Evolutionary conservation across 177 flowering plant species (phyloP).

Genomic region (Vitis hybrid): DNA sequence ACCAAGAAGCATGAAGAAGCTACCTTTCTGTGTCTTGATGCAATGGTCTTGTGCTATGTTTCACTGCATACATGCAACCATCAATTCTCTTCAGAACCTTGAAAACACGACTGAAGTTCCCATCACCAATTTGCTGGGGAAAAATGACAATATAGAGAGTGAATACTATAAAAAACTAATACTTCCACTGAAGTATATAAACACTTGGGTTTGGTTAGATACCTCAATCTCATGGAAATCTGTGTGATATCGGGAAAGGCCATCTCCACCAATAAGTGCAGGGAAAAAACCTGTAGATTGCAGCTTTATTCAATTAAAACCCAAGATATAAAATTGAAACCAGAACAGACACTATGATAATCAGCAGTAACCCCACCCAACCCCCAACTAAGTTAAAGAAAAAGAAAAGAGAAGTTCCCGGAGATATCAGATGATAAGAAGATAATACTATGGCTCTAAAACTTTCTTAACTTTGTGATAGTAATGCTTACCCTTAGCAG

Average conservation of each 20-base stretch:
- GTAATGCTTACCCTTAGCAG: not conserved
- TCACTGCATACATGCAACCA: slow-evolving; percentile 98
- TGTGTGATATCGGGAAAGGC: slow-evolving; percentile 79
- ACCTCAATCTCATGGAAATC: slow-evolving; percentile 97
- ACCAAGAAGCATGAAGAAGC: not conserved
- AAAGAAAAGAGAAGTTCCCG: not conserved
- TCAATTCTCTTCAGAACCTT: slow-evolving; percentile 91
- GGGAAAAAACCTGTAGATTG: slow-evolving; percentile 49
- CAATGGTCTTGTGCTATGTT: slow-evolving; percentile 63
- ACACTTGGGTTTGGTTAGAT: not conserved
- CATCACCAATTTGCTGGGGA: slow-evolving; percentile 80
- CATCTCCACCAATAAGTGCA: slow-evolving; percentile 59
- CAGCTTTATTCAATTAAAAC: slow-evolving; percentile 9
- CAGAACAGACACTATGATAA: not conserved
- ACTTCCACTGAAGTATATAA: not conserved
- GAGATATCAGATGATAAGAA: not conserved
- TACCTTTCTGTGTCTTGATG: slow-evolving; percentile 84
- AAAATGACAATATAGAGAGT: no score
- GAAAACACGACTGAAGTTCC: slow-evolving; percentile 87
- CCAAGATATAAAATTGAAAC: not conserved
- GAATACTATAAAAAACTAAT: not conserved
- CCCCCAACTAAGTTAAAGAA: not conserved
- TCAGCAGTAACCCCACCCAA: not conserved
- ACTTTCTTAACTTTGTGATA: not conserved
- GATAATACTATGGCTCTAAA: not conserved